Conservation (phyloP, 2,329 filamentous ascomycete species). For the Basipetospora chlamydospora region DNA sequence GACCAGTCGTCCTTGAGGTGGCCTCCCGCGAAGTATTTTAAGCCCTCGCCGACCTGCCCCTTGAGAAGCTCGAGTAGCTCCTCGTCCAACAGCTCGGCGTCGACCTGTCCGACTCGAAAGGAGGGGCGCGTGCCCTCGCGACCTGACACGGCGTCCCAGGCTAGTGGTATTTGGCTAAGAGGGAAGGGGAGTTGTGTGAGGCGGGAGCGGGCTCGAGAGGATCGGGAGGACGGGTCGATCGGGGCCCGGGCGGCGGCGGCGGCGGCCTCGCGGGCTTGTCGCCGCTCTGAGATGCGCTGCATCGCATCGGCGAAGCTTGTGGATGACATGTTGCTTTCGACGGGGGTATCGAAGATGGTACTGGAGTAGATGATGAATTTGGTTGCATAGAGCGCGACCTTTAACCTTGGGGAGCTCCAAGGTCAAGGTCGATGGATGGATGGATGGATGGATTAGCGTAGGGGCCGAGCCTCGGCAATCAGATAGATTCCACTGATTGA, state of each 20-base stretch:
- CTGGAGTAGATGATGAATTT: not conserved
- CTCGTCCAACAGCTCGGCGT: slow-evolving; percentile 88
- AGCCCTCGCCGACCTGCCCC: slow-evolving; percentile 69
- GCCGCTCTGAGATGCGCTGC: slow-evolving; percentile 69
- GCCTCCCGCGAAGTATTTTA: slow-evolving; percentile 69
- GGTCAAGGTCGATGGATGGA: not conserved
- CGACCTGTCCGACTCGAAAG: slow-evolving; percentile 89
- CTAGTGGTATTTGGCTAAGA: slow-evolving; percentile 41
- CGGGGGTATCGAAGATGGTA: not conserved
- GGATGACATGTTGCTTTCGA: slow-evolving; percentile 28
- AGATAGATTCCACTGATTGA: not conserved
- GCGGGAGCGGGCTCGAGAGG: slow-evolving; percentile 37
- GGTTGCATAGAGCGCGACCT: not conserved
- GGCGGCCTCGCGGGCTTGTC: slow-evolving; percentile 57
- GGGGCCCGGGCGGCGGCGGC: slow-evolving; percentile 28
- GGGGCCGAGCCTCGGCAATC: slow-evolving; percentile 5
- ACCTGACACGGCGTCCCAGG: slow-evolving; percentile 59
- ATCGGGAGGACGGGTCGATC: slow-evolving; percentile 32
- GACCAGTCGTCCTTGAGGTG: slow-evolving; percentile 75
- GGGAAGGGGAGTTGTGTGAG: slow-evolving; percentile 46
- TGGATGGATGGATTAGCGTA: not conserved
- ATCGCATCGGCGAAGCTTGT: slow-evolving; percentile 78
- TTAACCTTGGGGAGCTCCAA: not conserved
- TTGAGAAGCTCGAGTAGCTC: slow-evolving; percentile 79
- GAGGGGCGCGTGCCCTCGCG: slow-evolving; percentile 69